phyloP scores from a whole-genome alignment of 164 flowering plant genomes.

The Echeveria elegans region DNA sequence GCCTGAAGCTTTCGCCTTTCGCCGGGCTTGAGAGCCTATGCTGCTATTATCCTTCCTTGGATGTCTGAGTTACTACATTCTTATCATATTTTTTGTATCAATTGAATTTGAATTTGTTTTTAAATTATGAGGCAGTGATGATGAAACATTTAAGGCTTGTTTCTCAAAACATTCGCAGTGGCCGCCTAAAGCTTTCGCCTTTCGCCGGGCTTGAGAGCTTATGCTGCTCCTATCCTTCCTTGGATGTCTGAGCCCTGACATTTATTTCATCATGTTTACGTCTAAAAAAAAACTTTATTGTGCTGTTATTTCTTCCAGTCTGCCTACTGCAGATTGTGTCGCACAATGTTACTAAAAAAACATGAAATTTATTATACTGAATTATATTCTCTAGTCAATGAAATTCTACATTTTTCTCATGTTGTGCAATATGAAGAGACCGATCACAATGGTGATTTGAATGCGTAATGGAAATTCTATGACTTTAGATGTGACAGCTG shows the following conservation, averaged over 20 bases:
- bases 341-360: too few species aligned
- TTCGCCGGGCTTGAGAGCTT: conserved; percentile 25
- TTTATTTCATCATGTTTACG: too few species aligned
- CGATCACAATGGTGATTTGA: too few species aligned
- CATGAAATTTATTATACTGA: too few species aligned
- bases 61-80: background rate
- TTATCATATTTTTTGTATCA: too few species aligned
- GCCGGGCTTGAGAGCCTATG: background rate
- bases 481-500: too few species aligned
- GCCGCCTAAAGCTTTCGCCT: conserved; percentile 45
- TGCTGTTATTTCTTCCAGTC: too few species aligned
- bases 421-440: too few species aligned
- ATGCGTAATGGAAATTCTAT: too few species aligned
- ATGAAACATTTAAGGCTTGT: conserved; percentile 12
- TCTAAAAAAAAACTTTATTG: too few species aligned
- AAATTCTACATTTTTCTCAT: too few species aligned
- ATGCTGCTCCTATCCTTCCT: conserved; percentile 16
- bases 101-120: background rate
- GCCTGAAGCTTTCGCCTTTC: conserved; percentile 44
- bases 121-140: background rate
- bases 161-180: conserved; percentile 32
- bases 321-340: background rate
- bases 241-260: conserved; percentile 12
- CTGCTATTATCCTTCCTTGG: background rate
- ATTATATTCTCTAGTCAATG: too few species aligned